Evolutionary conservation across 2,329 filamentous ascomycete genomes (phyloP).

Genomic region (Trichoderma endophyticum): DNA sequence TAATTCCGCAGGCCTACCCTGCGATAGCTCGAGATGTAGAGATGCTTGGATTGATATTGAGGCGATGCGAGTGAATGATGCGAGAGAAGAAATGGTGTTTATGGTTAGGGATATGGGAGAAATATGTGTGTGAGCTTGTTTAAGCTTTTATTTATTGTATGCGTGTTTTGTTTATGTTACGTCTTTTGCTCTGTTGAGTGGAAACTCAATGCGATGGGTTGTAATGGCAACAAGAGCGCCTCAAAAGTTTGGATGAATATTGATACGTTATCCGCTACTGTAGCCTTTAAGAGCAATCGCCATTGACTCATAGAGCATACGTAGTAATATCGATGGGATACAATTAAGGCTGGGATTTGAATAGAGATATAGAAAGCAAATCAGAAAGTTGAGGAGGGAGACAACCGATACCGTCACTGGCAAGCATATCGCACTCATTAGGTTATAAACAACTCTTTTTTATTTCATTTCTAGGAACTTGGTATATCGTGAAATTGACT

Average conservation of each 20-base stretch:
- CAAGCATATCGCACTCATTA: not conserved
- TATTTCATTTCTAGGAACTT: constrained; percentile 29
- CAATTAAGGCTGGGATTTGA: not conserved
- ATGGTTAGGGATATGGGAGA: not conserved
- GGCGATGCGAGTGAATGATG: not conserved
- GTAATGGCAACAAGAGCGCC: not conserved
- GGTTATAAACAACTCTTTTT: constrained; percentile 10
- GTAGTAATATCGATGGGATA: not conserved
- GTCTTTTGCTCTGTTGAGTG: not conserved
- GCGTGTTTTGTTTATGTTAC: not conserved
- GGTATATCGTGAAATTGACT: constrained; percentile 36
- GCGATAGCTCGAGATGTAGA: not conserved
- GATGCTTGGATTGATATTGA: not conserved
- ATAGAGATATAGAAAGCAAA: not conserved
- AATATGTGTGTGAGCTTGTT: not conserved
- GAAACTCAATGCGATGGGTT: not conserved
- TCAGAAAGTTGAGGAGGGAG: not conserved
- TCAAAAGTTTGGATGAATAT: not conserved
- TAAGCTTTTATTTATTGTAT: not conserved
- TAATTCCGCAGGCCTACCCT: constrained; percentile 15
- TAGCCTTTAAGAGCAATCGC: not conserved
- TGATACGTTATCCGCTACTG: too few relatives aligned
- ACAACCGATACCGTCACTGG: not conserved
- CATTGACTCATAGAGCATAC: not conserved
- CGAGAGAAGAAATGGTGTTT: not conserved